A percentile compares a stretch with the other conserved stretches of the same genome.
These are phyloP conservation scores for Sarocladium strictum DNA, from an alignment of 2,329 filamentous ascomycete species.

Conservation along the genomic window DNA sequence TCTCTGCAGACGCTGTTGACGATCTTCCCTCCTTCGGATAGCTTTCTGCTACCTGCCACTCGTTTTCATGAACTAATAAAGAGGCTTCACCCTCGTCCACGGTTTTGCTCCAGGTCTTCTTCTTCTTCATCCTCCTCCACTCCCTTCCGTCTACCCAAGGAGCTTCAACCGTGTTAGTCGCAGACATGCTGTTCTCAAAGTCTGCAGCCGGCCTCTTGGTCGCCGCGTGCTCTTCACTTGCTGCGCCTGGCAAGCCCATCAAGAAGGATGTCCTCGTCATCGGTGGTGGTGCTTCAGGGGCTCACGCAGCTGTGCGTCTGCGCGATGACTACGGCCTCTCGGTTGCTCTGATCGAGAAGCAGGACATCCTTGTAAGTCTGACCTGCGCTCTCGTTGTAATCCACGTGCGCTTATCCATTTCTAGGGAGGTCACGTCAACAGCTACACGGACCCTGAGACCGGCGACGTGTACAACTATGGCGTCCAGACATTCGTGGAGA, in stretches of 20 bases:
- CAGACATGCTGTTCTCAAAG: slow-evolving; percentile 9
- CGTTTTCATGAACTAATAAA: not conserved
- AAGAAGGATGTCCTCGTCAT: slow-evolving; percentile 28
- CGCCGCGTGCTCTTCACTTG: not conserved
- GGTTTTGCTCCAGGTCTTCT: not conserved
- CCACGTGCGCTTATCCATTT: not conserved
- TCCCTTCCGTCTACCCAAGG: not conserved
- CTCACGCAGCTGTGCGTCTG: slow-evolving; percentile 29
- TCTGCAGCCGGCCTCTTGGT: slow-evolving; percentile 1
- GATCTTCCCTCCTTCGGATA: slow-evolving; percentile 1
- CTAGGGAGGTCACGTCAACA: slow-evolving; percentile 43
- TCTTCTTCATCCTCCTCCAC: not conserved
- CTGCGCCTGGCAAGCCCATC: slow-evolving; percentile 10
- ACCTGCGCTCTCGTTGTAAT: not conserved
- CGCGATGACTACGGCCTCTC: slow-evolving; percentile 27
- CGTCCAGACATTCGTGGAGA: slow-evolving; percentile 31
- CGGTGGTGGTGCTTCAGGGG: slow-evolving; percentile 30
- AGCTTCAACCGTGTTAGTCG: not conserved
- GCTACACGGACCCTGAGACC: slow-evolving; percentile 37
- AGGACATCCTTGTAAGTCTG: slow-evolving; percentile 22
- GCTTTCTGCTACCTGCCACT: not conserved
- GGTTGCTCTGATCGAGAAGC: slow-evolving; percentile 30
- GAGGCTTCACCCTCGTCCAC: not conserved
- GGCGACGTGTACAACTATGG: slow-evolving; percentile 28
- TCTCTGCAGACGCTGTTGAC: slow-evolving; percentile 4